These are phyloP conservation scores for Zymoseptoria brevis DNA, from an alignment of 2,329 filamentous ascomycete species.

Conservation along the genomic window DNA sequence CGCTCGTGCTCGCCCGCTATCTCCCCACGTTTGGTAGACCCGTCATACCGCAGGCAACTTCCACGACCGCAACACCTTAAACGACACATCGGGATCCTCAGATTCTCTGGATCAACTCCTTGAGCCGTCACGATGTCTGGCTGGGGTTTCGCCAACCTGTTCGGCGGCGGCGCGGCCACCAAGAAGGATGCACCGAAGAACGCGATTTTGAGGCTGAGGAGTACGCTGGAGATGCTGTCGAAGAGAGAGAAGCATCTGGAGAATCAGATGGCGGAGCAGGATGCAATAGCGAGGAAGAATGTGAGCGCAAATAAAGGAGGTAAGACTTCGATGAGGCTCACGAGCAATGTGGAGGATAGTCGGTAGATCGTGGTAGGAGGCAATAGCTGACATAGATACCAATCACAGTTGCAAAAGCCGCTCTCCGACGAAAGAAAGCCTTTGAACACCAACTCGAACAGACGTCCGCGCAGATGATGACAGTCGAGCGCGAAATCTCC, in stretches of 20 bases:
- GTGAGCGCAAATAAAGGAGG: constrained; percentile 84
- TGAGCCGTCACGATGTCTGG: constrained; percentile 34
- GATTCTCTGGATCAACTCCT: not conserved
- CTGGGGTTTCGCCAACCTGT: constrained; percentile 56
- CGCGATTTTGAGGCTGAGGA: constrained; percentile 79
- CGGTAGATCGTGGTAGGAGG: not conserved
- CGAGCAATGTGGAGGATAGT: constrained; percentile 1
- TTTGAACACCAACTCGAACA: constrained; percentile 89
- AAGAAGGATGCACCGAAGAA: constrained; percentile 95
- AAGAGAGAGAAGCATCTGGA: constrained; percentile 90
- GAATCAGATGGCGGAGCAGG: constrained; percentile 88
- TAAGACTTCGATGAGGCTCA: constrained; percentile 40
- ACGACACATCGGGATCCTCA: not conserved
- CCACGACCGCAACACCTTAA: not conserved
- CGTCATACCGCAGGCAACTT: not conserved
- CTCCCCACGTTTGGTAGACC: not conserved
- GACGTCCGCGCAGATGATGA: constrained; percentile 80
- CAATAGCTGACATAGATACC: not conserved
- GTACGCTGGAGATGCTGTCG: constrained; percentile 93
- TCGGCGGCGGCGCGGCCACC: constrained; percentile 74
- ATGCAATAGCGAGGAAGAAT: constrained; percentile 79
- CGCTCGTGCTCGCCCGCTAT: constrained; percentile 17
- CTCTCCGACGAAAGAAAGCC: constrained; percentile 86
- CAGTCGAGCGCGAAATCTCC: constrained; percentile 91
- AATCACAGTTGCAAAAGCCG: constrained; percentile 71